Evolutionary conservation across 768 basidiomycete species (phyloP), one percentile per base, ranked within the genome.

Genomic region (Tephrocybe rancida): DNA sequence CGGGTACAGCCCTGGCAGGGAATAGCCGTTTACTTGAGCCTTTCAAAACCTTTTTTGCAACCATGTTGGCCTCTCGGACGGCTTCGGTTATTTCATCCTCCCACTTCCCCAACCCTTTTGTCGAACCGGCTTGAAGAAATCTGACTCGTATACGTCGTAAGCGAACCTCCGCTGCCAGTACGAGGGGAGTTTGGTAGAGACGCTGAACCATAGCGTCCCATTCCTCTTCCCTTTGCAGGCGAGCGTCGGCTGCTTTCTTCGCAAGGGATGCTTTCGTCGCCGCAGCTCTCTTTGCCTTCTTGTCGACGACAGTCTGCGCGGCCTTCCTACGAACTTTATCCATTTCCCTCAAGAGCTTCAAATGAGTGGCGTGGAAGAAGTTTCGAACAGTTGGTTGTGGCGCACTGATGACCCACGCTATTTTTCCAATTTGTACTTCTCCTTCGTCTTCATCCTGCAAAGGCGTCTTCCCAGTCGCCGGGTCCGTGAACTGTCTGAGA

Each of bases 221-320:
- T 52, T 84, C 85, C 29, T 70, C 71, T 65, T 88, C 86, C 54
- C 87, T 78, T 50, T 81, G 77, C 9, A 64, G 63, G 38, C 77
- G 79, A 0, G 84, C 83, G 52, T 86, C 85, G 21, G 83, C 82
- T 3, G 83, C 87, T 68, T 87, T 92, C 64, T 75, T 78, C 2
- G 76, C 84, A 3, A 90, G 69, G 3, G 76, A 70, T 2, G 77
- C 75, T 58, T 82, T 82, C 18, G 75, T 76, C 52, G 82, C 79
- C 5, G 71, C 69, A 13, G 70, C 66, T 32, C 73, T 68, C 58
- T 67, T 70, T 14, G 67, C 69, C 35, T 68, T 65, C 60, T 61
- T 73, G 50, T 64, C 66, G n/a, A 59, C 62, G 38, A 58, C 64
- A 37, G 68, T 62, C 39, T 67, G 71, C 44, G 69, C 70, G 13